These are phyloP conservation scores for Yamadazyma oceani DNA, from an alignment of 1,139 yeast species.

Conservation along the genomic window DNA sequence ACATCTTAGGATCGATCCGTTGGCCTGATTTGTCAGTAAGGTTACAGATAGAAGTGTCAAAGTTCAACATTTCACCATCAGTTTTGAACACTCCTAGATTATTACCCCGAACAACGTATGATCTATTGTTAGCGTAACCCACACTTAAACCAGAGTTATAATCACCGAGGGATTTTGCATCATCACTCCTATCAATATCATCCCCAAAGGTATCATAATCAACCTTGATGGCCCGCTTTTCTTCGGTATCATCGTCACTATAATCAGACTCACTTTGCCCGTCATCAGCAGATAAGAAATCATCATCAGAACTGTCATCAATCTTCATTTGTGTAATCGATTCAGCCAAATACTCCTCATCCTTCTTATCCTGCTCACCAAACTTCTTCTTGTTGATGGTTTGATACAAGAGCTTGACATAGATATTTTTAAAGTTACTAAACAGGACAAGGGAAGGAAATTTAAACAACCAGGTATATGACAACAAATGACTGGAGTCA, in stretches of 20 bases:
- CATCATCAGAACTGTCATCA: slow-evolving; percentile 24
- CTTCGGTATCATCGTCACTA: slow-evolving; percentile 18
- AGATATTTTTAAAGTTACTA: slow-evolving; percentile 50
- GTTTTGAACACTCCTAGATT: slow-evolving; percentile 78
- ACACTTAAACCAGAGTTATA: slow-evolving; percentile 67
- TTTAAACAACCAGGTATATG: slow-evolving; percentile 63
- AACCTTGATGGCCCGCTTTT: slow-evolving; percentile 1
- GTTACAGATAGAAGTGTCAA: slow-evolving; percentile 64
- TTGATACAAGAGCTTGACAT: slow-evolving; percentile 64
- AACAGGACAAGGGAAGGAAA: slow-evolving; percentile 46
- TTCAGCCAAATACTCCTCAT: slow-evolving; percentile 27
- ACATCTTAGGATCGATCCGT: slow-evolving; percentile 56
- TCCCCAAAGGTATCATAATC: slow-evolving; percentile 1
- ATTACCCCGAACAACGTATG: slow-evolving; percentile 78
- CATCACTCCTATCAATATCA: too few relatives aligned
- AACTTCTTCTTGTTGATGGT: slow-evolving; percentile 34
- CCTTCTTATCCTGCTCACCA: slow-evolving; percentile 9
- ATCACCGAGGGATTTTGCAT: slow-evolving; percentile 16
- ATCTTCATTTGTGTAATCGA: slow-evolving; percentile 29
- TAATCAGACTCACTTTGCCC: slow-evolving; percentile 4
- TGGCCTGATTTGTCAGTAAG: slow-evolving; percentile 56
- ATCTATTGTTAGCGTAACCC: slow-evolving; percentile 67
- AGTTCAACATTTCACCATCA: slow-evolving; percentile 54
- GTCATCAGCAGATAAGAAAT: slow-evolving; percentile 13
- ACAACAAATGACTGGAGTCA: slow-evolving; percentile 28